These are phyloP conservation scores for Paraconiothyrium brasiliense DNA, from an alignment of 2,329 filamentous ascomycete genomes.

Conservation along the genomic window DNA sequence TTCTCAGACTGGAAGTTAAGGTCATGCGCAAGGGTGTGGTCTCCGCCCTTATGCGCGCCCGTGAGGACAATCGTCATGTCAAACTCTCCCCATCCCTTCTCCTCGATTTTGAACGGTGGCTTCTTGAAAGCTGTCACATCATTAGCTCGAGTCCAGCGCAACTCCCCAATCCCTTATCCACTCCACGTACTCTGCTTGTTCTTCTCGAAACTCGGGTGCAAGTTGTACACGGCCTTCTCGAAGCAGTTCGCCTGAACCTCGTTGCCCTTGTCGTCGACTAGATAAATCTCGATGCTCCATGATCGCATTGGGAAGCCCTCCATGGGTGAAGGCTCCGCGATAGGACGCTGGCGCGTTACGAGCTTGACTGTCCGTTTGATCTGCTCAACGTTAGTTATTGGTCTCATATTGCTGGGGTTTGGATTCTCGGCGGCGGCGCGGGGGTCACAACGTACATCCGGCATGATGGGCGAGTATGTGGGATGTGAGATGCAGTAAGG, in stretches of 20 bases:
- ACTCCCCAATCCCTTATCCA: neutral
- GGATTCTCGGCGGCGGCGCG: neutral
- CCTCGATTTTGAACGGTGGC: conserved; percentile 86
- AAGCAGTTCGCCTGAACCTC: conserved; percentile 85
- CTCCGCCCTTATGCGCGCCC: conserved; percentile 84
- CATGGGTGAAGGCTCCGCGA: conserved; percentile 81
- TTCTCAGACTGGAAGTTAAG: conserved; percentile 85
- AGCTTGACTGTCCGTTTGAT: conserved; percentile 89
- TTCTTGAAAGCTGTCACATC: conserved; percentile 69
- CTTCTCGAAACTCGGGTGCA: conserved; percentile 93
- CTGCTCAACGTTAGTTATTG: conserved; percentile 52
- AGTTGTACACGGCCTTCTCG: conserved; percentile 89
- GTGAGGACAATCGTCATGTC: conserved; percentile 89
- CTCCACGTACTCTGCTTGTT: conserved; percentile 75
- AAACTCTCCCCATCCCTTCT: conserved; percentile 99
- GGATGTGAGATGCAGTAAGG: neutral
- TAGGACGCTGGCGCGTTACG: conserved; percentile 88
- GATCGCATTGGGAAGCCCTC: conserved; percentile 91
- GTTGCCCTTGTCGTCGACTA: conserved; percentile 87
- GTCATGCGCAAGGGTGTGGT: conserved; percentile 83
- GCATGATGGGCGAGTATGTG: conserved; percentile 2
- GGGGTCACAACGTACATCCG: neutral
- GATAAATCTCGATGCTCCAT: conserved; percentile 87
- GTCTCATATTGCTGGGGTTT: neutral
- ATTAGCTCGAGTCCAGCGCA: conserved; percentile 7